These are phyloP conservation scores for Peziza echinospora DNA, from an alignment of 495 filamentous ascomycete genomes.

Conservation along the genomic window DNA sequence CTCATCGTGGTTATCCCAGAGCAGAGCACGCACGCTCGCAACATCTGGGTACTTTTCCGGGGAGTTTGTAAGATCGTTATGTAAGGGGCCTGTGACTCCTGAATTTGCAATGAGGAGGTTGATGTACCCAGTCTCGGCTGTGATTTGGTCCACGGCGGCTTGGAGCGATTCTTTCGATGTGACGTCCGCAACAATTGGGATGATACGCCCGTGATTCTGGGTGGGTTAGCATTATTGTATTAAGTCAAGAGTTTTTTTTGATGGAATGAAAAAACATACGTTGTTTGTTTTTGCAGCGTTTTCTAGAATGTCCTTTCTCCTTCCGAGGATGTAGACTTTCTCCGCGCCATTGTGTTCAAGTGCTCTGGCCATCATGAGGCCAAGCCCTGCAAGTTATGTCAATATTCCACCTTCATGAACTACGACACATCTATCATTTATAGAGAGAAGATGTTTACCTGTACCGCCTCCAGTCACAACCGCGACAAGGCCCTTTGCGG, in stretches of 20 bases:
- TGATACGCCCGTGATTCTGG: conserved; percentile 22
- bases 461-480: not conserved
- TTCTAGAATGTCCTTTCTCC: conserved; percentile 32
- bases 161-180: conserved; percentile 23
- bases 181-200: conserved; percentile 24
- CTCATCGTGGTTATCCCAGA: not conserved
- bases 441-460: too few species aligned
- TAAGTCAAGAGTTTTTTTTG: conserved; percentile 12
- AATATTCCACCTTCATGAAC: too few species aligned
- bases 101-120: too few species aligned
- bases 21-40: not conserved
- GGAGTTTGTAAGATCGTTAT: too few species aligned
- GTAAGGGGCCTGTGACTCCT: too few species aligned
- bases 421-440: too few species aligned
- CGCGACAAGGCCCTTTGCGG: not conserved
- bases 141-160: conserved; percentile 18
- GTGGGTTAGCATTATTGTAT: too few species aligned
- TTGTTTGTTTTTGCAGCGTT: conserved; percentile 20
- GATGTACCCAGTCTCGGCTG: conserved; percentile 23
- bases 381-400: too few species aligned
- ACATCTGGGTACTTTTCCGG: conserved; percentile 10
- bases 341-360: conserved; percentile 40
- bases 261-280: not conserved
- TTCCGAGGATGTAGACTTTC: conserved; percentile 48
- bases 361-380: conserved; percentile 40